Base-by-base conservation (phyloP, 2,329 filamentous ascomycete genomes). In the Nothophaeocryptopus gaeumannii region DNA sequence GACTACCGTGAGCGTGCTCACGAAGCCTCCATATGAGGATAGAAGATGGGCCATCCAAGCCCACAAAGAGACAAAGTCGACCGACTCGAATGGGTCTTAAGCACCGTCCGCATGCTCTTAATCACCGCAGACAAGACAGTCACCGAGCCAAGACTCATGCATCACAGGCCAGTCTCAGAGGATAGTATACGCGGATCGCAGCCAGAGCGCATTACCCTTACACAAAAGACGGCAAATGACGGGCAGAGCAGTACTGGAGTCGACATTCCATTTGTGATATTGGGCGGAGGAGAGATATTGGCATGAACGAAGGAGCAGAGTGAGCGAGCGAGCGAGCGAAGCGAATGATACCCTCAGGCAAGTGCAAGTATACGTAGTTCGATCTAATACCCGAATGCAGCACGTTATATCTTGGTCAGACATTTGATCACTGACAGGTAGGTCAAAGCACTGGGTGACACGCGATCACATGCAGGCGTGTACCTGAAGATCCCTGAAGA, bases 231-330 rank as follows among this genome's bases (percentile, higher is more conserved):
- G 32, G 34, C 39, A 34, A 32, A 10, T 13, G 13, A 9, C 10
- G 16, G 34, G 26, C n/a, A 20, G 31, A 39, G 26, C 33, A 32
- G 26, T 11, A 41, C 20, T 26, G 29, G 37, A 30, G 29, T 16
- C 32, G 26, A 39, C 32, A 38, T 38, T 29, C 46, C 39, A 29
- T 43, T 43, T 43, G 46, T 48, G 39, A 29, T 20, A 36, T 42
- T 42, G 31, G 39, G 43, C 7, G 39, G 39, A 26, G 31, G 35
- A 37, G 32, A 39, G 43, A 39, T 5, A 38, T 15, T 12, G 10
- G 35, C 14, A 5, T n/a, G 13, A 8, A 38, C 9, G 15, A 31
- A 31, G 34, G 8, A 33, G 29, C 39, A 47, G 38, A 34, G 7
- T 29, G 14, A 20, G 32, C 16, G 43, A 38, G 11, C 11, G 43